Conservation (phyloP, 305 asterid species). For the Solanum hybrid region DNA sequence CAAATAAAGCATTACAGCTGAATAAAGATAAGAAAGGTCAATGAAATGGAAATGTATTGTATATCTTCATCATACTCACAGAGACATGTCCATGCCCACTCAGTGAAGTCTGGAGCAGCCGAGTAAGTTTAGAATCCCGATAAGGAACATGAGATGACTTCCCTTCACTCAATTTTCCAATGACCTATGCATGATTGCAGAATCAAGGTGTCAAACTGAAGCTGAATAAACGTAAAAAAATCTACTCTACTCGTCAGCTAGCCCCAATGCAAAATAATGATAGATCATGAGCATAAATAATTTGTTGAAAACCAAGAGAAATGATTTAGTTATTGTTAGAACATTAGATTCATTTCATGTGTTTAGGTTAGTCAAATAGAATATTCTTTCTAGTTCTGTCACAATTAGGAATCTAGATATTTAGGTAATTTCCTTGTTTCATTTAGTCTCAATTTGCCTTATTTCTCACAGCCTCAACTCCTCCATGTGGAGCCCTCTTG, state of each 20-base stretch:
- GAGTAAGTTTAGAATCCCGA: constrained; percentile 96
- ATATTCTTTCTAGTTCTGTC: background rate
- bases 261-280: background rate
- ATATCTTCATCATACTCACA: constrained; percentile 41
- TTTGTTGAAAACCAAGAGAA: background rate
- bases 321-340: background rate
- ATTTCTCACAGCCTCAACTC: background rate
- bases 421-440: background rate
- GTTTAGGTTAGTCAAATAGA: background rate
- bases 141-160: constrained; percentile 94
- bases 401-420: background rate
- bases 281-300: background rate
- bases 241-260: background rate
- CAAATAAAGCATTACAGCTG: background rate
- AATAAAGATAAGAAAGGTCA: background rate
- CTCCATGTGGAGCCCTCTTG: background rate
- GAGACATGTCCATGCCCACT: constrained; percentile 98
- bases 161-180: constrained; percentile 98
- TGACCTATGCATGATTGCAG: constrained; percentile 46
- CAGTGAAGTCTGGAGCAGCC: constrained; percentile 85
- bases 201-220: constrained; percentile 12
- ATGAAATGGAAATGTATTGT: background rate
- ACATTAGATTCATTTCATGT: background rate
- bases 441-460: background rate
- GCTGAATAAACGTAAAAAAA: background rate